Evolutionary conservation across 495 filamentous ascomycete genomes (phyloP).

Genomic region (Penicillium coprophilum): DNA sequence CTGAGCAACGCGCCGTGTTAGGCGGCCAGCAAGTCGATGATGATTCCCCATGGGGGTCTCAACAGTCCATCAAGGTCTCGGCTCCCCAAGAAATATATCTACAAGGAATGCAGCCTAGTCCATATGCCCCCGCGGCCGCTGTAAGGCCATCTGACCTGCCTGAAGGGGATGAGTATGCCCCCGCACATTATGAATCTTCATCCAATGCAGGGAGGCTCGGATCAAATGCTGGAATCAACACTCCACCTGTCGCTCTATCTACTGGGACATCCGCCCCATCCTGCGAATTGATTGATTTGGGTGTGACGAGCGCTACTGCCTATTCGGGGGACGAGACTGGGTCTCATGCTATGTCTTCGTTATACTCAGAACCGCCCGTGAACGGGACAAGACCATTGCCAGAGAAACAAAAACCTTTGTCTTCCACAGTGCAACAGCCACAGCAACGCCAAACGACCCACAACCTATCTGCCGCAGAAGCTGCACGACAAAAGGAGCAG

Average conservation of each 20-base stretch:
- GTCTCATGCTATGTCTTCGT: slow-evolving; percentile 14
- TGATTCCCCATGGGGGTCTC: slow-evolving; percentile 24
- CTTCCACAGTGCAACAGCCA: not conserved
- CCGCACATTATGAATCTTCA: slow-evolving; percentile 7
- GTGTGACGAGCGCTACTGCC: slow-evolving; percentile 13
- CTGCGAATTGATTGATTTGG: slow-evolving; percentile 42
- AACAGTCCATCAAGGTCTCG: slow-evolving; percentile 24
- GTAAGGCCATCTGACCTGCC: slow-evolving; percentile 13
- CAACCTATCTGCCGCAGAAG: slow-evolving; percentile 34
- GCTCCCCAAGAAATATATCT: slow-evolving; percentile 21
- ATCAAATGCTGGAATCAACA: slow-evolving; percentile 24
- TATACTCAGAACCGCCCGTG: slow-evolving; percentile 18
- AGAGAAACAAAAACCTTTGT: slow-evolving; percentile 1
- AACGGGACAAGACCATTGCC: not conserved
- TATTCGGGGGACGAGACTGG: slow-evolving; percentile 10
- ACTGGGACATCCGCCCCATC: slow-evolving; percentile 37
- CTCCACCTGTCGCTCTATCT: slow-evolving; percentile 29
- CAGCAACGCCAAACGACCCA: slow-evolving; percentile 10
- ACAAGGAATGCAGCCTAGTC: slow-evolving; percentile 20
- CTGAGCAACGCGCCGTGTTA: not conserved
- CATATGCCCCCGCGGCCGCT: slow-evolving; percentile 20
- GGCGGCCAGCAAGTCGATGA: slow-evolving; percentile 1
- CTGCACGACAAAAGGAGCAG: slow-evolving; percentile 43
- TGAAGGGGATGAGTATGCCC: slow-evolving; percentile 2
- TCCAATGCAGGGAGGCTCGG: slow-evolving; percentile 16